Evolutionary conservation across 1,284 basidiomycete species (phyloP).

Genomic region (Coriolopsis trogii): DNA sequence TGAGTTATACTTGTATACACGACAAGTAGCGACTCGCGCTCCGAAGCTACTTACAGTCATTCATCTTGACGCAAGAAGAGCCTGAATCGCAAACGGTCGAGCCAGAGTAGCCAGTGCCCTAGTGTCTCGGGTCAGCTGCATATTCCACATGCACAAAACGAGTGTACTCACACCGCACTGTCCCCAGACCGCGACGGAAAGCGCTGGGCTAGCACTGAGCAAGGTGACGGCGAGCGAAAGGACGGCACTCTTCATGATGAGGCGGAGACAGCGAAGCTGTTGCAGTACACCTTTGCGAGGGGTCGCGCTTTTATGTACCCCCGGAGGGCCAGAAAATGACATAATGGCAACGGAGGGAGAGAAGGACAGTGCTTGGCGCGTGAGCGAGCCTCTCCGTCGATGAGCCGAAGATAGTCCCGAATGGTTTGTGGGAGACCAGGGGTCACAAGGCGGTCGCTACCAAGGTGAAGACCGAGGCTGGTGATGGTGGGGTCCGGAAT

Average conservation of each 20-base stretch:
- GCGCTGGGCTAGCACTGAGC: slow-evolving; percentile 28
- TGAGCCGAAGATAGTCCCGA: slow-evolving; percentile 19
- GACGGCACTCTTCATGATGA: slow-evolving; percentile 25
- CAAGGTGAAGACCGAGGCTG: not conserved
- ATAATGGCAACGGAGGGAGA: not conserved
- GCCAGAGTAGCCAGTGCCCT: slow-evolving; percentile 33
- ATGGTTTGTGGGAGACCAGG: not conserved
- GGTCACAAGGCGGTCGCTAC: slow-evolving; percentile 7
- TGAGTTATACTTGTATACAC: no score
- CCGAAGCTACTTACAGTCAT: slow-evolving; percentile 32
- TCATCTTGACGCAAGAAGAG: slow-evolving; percentile 27
- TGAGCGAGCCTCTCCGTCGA: slow-evolving; percentile 10
- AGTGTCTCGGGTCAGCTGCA: not conserved
- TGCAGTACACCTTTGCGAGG: no score
- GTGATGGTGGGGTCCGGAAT: not conserved
- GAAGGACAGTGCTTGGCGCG: not conserved
- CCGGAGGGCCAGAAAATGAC: not conserved
- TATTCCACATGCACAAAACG: not conserved
- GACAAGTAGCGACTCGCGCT: no score
- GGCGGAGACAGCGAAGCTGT: not conserved
- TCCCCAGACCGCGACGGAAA: slow-evolving; percentile 34
- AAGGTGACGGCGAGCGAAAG: slow-evolving; percentile 31
- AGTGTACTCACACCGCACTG: slow-evolving; percentile 33
- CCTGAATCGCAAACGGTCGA: slow-evolving; percentile 34
- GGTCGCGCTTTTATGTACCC: slow-evolving; percentile 8